Conservation (phyloP, 208 protist species). For the Leishmania lainsoni region DNA sequence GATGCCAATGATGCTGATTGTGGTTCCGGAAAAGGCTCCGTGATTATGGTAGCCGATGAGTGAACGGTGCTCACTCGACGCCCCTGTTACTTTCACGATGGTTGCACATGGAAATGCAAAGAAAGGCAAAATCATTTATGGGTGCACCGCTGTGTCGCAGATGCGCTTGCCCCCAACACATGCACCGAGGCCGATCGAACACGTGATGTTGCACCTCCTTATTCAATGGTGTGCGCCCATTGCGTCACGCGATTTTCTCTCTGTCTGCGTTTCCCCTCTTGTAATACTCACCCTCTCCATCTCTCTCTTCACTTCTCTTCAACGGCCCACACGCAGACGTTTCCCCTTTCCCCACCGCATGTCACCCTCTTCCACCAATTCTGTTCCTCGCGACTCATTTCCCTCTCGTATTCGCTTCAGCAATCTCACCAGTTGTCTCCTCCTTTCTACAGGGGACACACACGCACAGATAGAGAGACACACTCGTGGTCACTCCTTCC, state of each 20-base stretch:
- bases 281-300: background rate
- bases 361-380: background rate
- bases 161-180: background rate
- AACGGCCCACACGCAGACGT: background rate
- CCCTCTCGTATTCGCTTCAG: background rate
- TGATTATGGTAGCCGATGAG: background rate
- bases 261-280: background rate
- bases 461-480: background rate
- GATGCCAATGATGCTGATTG: background rate
- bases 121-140: background rate
- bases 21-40: background rate
- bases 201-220: background rate
- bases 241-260: background rate
- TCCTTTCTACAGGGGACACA: background rate
- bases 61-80: background rate
- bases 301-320: background rate
- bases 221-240: background rate
- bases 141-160: background rate
- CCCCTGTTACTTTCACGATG: background rate
- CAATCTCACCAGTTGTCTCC: background rate
- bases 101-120: background rate
- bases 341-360: background rate
- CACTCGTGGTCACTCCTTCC: background rate
- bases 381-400: background rate
- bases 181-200: background rate